phyloP scores from a whole-genome alignment of 179 eudicot species.

The Drosera spatulata region DNA sequence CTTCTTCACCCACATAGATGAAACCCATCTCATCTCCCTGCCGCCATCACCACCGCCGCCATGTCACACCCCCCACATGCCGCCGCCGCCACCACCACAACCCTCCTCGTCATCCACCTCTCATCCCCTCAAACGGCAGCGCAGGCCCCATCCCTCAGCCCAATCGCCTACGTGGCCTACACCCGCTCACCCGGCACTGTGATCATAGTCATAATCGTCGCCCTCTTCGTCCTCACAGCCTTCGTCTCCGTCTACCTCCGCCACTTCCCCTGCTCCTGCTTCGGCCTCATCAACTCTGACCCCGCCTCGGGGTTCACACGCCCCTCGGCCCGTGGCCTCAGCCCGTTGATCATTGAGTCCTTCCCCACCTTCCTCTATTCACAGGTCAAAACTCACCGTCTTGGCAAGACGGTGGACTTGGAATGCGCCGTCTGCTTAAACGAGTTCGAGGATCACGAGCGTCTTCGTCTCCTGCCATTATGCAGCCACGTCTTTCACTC shows the following conservation, averaged over 20 bases:
- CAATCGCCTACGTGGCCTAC: slow-evolving; percentile 3
- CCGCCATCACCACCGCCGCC: slow-evolving; percentile 9
- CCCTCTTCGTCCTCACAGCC: slow-evolving; percentile 18
- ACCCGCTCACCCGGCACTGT: slow-evolving; percentile 25
- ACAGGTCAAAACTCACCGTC: slow-evolving; percentile 43
- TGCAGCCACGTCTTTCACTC: slow-evolving; percentile 69
- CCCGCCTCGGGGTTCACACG: neutral
- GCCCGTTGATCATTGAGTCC: slow-evolving; percentile 19
- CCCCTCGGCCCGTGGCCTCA: slow-evolving; percentile 27
- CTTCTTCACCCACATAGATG: too few species aligned
- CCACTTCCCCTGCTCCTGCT: slow-evolving; percentile 14
- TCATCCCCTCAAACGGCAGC: neutral
- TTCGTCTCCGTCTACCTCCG: slow-evolving; percentile 30
- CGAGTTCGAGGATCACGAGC: slow-evolving; percentile 41
- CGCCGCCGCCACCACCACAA: too few species aligned
- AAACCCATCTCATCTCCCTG: neutral
- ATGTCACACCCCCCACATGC: neutral
- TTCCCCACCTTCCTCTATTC: slow-evolving; percentile 52
- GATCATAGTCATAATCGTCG: slow-evolving; percentile 21
- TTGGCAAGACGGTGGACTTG: slow-evolving; percentile 21
- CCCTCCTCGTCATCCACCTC: neutral
- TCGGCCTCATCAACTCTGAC: slow-evolving; percentile 4
- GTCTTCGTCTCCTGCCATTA: slow-evolving; percentile 35
- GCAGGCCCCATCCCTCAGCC: neutral
- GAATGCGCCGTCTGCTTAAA: slow-evolving; percentile 61